Evolutionary conservation across 306 rosid genomes (phyloP).

Genomic region (Lathyrus sativus): DNA sequence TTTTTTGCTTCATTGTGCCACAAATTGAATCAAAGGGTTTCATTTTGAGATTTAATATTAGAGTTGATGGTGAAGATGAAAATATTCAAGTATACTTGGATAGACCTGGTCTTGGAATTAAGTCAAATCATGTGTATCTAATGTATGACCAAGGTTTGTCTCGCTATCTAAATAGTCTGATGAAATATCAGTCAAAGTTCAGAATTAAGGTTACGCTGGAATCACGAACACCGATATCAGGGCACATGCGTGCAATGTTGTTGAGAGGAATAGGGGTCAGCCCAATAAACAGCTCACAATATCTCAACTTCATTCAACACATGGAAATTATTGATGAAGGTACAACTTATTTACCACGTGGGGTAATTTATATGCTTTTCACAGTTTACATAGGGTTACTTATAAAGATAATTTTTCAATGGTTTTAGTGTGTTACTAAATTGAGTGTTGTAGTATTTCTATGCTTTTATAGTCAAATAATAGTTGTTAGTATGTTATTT

Average conservation of each 20-base stretch:
- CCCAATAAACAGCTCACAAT: neutral
- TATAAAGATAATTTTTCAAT: too few relatives aligned
- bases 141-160: too few relatives aligned
- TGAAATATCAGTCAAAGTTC: too few relatives aligned
- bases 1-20: constrained; percentile 27
- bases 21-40: neutral
- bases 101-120: neutral
- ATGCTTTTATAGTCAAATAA: too few relatives aligned
- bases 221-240: constrained; percentile 2
- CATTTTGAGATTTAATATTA: neutral
- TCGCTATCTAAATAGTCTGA: too few relatives aligned
- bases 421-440: too few relatives aligned
- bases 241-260: neutral
- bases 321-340: neutral
- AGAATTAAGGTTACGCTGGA: too few relatives aligned
- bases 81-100: neutral
- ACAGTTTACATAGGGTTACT: too few relatives aligned
- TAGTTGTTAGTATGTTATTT: too few relatives aligned
- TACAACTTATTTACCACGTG: too few relatives aligned
- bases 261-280: constrained; percentile 28
- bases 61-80: neutral
- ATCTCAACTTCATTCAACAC: neutral
- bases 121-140: neutral
- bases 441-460: too few relatives aligned
- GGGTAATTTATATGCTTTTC: too few relatives aligned